Evolutionary conservation across 768 basidiomycete species (phyloP).

Genomic region (Phanerodontia chrysosporium): DNA sequence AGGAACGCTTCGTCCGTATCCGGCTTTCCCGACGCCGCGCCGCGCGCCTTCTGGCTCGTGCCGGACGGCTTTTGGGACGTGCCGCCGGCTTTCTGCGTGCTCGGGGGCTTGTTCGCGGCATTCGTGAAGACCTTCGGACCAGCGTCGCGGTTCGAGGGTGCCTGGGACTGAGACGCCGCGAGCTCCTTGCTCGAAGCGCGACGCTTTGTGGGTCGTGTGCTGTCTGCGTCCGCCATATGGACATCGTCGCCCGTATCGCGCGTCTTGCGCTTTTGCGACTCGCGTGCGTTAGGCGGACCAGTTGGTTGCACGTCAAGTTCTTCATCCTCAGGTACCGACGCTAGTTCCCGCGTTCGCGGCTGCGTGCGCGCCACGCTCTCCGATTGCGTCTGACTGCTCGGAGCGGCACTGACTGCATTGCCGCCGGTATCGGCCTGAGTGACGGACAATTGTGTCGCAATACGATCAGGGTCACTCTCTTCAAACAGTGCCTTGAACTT

Average conservation of each 20-base stretch:
- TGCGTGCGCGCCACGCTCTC: constrained; percentile 11
- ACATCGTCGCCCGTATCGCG: constrained; percentile 34
- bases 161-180: constrained; percentile 13
- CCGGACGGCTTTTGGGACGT: constrained; percentile 3
- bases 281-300: background rate
- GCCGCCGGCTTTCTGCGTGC: too few relatives aligned
- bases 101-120: constrained; percentile 14
- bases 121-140: constrained; percentile 26
- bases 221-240: constrained; percentile 30
- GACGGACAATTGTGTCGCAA: constrained; percentile 10
- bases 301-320: constrained; percentile 31
- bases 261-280: constrained; percentile 36
- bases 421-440: constrained; percentile 1
- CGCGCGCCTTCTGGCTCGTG: constrained; percentile 15
- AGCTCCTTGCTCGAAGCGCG: constrained; percentile 29
- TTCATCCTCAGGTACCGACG: constrained; percentile 47
- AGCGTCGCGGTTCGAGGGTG: background rate
- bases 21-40: constrained; percentile 42
- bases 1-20: constrained; percentile 70
- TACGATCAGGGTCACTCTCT: constrained; percentile 49
- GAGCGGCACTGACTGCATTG: constrained; percentile 16
- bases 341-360: constrained; percentile 7
- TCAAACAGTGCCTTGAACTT: constrained; percentile 72
- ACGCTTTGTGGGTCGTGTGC: constrained; percentile 30
- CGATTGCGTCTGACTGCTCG: constrained; percentile 19